A percentile compares a stretch with the other conserved stretches of the same genome.
Conservation (phyloP, 169 alveolate genomes). For the Eimeria necatrix region DNA sequence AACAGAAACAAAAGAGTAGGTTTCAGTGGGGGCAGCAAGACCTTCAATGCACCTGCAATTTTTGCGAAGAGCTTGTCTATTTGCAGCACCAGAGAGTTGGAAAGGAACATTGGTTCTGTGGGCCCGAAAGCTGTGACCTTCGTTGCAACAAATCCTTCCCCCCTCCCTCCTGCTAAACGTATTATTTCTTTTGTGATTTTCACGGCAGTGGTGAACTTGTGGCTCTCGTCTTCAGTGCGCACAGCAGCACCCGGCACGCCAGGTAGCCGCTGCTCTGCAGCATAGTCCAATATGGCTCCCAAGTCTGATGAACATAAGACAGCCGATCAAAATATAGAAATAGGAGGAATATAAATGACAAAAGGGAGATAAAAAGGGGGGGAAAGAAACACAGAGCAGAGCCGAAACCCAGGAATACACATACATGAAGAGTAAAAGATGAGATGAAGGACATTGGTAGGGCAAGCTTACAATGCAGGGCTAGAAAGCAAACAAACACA, state of each 20-base stretch:
- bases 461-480: too few species aligned
- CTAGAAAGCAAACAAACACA: too few species aligned
- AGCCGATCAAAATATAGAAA: background rate
- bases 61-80: constrained; percentile 37
- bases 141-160: constrained; percentile 29
- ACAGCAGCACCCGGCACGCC: background rate
- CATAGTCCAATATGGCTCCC: constrained; percentile 67
- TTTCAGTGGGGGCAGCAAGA: background rate
- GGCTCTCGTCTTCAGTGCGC: background rate
- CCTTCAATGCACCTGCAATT: constrained; percentile 2
- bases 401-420: too few species aligned
- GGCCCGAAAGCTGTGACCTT: constrained; percentile 75
- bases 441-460: too few species aligned
- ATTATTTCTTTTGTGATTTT: background rate
- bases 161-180: background rate
- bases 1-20: background rate
- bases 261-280: constrained; percentile 64
- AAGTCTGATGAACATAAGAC: constrained; percentile 20
- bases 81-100: background rate
- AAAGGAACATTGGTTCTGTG: constrained; percentile 1
- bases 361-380: background rate
- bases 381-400: too few species aligned
- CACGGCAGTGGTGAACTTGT: background rate
- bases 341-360: background rate
- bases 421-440: too few species aligned